These are phyloP conservation scores for Golubevia sp. DNA, from an alignment of 1,284 basidiomycete genomes.

Conservation along the genomic window DNA sequence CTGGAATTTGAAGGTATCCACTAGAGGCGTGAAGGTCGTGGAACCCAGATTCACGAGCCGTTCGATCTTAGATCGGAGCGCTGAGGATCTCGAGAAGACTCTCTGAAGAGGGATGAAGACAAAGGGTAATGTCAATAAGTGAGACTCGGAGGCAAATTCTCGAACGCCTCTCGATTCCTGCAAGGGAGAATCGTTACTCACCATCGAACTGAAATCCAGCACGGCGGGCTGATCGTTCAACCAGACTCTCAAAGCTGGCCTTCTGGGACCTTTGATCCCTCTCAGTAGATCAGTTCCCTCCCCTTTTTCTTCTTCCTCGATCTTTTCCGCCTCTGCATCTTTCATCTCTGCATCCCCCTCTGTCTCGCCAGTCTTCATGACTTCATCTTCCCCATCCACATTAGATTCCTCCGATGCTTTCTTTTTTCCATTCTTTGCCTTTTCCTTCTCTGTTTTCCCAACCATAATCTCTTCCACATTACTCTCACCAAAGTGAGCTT, in stretches of 20 bases:
- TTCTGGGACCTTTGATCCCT: not conserved
- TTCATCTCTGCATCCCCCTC: constrained; percentile 10
- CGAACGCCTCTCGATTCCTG: not conserved
- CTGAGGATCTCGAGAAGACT: constrained; percentile 4
- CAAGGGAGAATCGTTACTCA: too few species aligned
- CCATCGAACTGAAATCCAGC: constrained; percentile 1
- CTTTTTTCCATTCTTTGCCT: not conserved
- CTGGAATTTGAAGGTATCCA: constrained; percentile 31
- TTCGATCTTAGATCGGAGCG: constrained; percentile 5
- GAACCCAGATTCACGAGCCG: constrained; percentile 18
- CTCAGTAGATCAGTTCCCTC: constrained; percentile 1
- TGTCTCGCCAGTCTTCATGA: not conserved
- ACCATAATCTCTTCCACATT: constrained; percentile 48
- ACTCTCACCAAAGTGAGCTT: constrained; percentile 58
- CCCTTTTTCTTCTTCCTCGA: constrained; percentile 1
- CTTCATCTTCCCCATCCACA: not conserved
- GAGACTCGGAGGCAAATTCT: not conserved
- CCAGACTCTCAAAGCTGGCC: not conserved
- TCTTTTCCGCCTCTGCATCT: not conserved
- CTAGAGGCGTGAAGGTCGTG: constrained; percentile 32
- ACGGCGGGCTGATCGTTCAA: constrained; percentile 1
- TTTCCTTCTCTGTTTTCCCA: constrained; percentile 15
- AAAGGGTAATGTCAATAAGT: constrained; percentile 21
- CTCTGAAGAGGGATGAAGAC: not conserved
- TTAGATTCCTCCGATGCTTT: not conserved